Evolutionary conservation across 2,329 filamentous ascomycete genomes (phyloP).

Genomic region (Trichoderma brevicompactum): DNA sequence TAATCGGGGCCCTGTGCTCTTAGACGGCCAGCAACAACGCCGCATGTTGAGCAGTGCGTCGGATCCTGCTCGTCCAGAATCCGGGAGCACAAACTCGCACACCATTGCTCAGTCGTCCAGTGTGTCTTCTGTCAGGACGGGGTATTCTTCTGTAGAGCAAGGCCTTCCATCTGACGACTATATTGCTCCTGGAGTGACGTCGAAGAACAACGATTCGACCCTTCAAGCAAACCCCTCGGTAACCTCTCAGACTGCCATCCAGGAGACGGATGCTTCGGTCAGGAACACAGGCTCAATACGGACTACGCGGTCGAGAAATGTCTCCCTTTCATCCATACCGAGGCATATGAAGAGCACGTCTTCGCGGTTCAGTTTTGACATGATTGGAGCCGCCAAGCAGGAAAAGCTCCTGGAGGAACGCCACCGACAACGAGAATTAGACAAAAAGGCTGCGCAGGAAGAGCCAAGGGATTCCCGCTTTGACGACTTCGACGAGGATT

Average conservation of each 20-base stretch:
- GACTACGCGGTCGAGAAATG: conserved; percentile 54
- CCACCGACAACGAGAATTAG: conserved; percentile 68
- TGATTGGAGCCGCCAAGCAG: conserved; percentile 69
- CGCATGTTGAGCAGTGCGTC: conserved; percentile 40
- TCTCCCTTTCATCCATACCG: conserved; percentile 60
- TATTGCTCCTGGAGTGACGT: conserved; percentile 46
- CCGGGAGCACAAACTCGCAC: conserved; percentile 37
- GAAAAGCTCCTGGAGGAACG: conserved; percentile 74
- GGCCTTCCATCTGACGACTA: conserved; percentile 25
- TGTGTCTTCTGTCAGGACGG: conserved; percentile 35
- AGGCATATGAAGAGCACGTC: conserved; percentile 76
- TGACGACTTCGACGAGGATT: conserved; percentile 66
- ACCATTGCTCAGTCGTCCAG: conserved; percentile 37
- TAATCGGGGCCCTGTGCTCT: neutral
- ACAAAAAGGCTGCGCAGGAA: conserved; percentile 54
- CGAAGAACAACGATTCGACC: conserved; percentile 42
- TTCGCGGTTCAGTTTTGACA: conserved; percentile 81
- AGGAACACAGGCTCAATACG: conserved; percentile 36
- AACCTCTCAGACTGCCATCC: conserved; percentile 34
- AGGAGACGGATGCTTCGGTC: conserved; percentile 32
- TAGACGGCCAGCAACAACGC: conserved; percentile 22
- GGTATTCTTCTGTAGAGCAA: conserved; percentile 27
- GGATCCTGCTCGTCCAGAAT: conserved; percentile 36
- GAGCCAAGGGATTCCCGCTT: conserved; percentile 57
- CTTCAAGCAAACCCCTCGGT: conserved; percentile 29